Evolutionary conservation across 1,139 yeast species (phyloP).

Genomic region (Saccharomycopsis hybrid): DNA sequence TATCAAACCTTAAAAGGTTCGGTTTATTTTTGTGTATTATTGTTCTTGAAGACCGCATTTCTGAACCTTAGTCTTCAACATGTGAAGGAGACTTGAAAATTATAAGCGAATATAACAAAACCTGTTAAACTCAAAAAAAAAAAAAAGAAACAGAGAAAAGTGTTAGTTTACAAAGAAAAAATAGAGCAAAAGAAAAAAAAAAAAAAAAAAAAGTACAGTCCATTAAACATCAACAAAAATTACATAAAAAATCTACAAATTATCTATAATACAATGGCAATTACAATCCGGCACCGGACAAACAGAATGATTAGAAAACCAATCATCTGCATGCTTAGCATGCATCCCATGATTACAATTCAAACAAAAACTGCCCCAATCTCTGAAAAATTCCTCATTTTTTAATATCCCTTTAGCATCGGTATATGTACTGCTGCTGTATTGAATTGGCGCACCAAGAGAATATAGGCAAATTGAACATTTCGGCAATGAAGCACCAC

Average conservation of each 20-base stretch:
- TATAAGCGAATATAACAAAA: too few species aligned
- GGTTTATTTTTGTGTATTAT: too few species aligned
- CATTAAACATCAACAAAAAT: too few species aligned
- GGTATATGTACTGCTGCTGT: neutral
- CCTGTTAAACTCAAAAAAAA: too few species aligned
- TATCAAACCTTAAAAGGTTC: too few species aligned
- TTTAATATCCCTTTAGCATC: conserved; percentile 20
- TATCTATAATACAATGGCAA: conserved; percentile 48
- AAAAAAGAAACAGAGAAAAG: too few species aligned
- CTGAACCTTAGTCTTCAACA: too few species aligned
- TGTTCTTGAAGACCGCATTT: too few species aligned
- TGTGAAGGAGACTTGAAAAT: too few species aligned
- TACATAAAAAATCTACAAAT: neutral
- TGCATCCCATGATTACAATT: conserved; percentile 93
- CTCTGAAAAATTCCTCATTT: conserved; percentile 39
- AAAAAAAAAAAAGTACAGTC: too few species aligned
- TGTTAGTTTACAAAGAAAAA: too few species aligned
- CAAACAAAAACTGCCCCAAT: conserved; percentile 88
- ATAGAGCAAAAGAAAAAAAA: too few species aligned
- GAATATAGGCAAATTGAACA: conserved; percentile 86
- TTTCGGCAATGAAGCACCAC: conserved; percentile 85
- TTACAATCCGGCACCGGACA: conserved; percentile 95
- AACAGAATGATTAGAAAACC: conserved; percentile 81
- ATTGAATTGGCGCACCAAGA: conserved; percentile 57
- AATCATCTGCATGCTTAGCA: conserved; percentile 90